These are phyloP conservation scores for Globisporangium barbulae DNA, from an alignment of 352 stramenopile species.

Conservation along the genomic window DNA sequence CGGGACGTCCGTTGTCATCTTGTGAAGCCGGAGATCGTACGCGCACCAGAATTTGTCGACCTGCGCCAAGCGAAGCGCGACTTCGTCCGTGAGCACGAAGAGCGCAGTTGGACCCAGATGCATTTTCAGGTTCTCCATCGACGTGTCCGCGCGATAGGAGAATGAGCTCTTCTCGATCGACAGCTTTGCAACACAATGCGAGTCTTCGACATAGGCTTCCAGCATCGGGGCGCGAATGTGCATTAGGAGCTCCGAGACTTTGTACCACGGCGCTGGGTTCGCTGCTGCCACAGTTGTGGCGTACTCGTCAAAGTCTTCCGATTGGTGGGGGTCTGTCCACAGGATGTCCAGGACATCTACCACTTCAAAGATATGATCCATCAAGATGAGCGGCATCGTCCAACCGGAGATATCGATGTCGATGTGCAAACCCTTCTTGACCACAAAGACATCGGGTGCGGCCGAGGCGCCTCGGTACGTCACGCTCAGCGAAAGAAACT, in stretches of 20 bases:
- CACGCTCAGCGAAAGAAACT: conserved; percentile 55
- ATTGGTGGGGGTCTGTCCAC: conserved; percentile 34
- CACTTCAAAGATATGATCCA: conserved; percentile 70
- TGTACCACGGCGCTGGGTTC: conserved; percentile 36
- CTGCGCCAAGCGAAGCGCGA: conserved; percentile 82
- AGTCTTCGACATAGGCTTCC: conserved; percentile 85
- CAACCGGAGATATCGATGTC: conserved; percentile 75
- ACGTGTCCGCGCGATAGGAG: conserved; percentile 56
- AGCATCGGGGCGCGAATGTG: conserved; percentile 79
- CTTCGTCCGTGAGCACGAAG: conserved; percentile 83
- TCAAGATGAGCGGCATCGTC: conserved; percentile 72
- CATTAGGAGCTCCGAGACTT: conserved; percentile 62
- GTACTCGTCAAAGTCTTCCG: conserved; percentile 13
- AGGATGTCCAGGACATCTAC: conserved; percentile 69
- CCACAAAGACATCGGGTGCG: conserved; percentile 44
- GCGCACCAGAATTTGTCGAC: conserved; percentile 75
- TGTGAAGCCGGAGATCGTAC: conserved; percentile 70
- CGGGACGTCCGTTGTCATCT: conserved; percentile 31
- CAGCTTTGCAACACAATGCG: conserved; percentile 83
- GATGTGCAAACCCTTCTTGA: conserved; percentile 53
- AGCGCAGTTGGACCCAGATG: conserved; percentile 73
- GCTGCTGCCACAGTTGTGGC: not conserved
- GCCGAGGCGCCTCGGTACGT: conserved; percentile 58
- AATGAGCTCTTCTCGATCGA: conserved; percentile 79
- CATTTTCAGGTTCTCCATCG: conserved; percentile 64